Conservation (phyloP, 139 green algal species). For the Coelastrella sp. region DNA sequence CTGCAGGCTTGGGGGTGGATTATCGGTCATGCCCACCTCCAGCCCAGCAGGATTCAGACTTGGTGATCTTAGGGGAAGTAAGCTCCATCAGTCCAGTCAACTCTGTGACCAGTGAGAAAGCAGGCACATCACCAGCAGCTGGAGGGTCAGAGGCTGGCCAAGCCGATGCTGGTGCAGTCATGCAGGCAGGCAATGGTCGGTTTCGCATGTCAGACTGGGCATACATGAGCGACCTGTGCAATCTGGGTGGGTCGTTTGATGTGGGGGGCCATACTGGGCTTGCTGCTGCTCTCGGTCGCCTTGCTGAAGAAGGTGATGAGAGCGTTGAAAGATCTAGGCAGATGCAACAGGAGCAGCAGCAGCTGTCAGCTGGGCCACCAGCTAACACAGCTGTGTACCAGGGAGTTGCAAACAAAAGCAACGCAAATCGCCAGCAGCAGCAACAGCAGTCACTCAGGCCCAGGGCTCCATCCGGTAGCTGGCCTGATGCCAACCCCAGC, state of each 20-base stretch:
- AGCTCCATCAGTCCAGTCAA: neutral
- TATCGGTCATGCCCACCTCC: neutral
- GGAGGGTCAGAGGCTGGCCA: neutral
- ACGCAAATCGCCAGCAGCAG: neutral
- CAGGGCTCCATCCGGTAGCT: constrained; percentile 24
- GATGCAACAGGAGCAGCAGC: neutral
- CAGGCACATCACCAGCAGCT: neutral
- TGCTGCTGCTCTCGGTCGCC: neutral
- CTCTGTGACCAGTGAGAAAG: neutral
- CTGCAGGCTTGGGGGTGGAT: neutral
- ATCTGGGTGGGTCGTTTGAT: constrained; percentile 26
- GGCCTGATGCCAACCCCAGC: constrained; percentile 25
- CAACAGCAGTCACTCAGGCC: neutral
- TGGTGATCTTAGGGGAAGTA: neutral
- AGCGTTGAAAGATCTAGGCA: neutral
- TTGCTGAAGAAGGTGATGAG: neutral
- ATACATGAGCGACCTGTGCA: constrained; percentile 42
- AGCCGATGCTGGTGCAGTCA: neutral
- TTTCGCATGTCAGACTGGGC: constrained; percentile 7
- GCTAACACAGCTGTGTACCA: neutral
- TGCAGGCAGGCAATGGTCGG: neutral
- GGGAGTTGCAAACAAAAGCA: neutral
- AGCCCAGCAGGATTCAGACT: constrained; percentile 13
- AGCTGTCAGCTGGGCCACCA: neutral
- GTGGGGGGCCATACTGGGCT: neutral